These are phyloP conservation scores for Eucalyptus cloeziana DNA, from an alignment of 345 rosid species.

Conservation along the genomic window DNA sequence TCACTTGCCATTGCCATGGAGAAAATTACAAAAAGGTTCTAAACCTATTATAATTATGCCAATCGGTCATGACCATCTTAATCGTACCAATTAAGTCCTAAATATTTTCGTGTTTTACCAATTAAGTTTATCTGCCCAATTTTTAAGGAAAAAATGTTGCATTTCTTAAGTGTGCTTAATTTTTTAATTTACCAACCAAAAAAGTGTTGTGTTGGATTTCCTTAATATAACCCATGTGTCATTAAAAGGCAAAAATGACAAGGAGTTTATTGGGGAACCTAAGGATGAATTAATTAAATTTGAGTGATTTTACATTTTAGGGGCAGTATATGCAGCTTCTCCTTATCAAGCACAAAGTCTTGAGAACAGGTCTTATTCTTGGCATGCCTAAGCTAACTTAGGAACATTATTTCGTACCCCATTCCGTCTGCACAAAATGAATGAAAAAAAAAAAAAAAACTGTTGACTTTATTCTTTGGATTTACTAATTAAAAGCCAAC, in stretches of 20 bases:
- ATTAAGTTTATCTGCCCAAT: accelerated
- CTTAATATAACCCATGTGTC: not conserved
- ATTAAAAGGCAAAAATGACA: not conserved
- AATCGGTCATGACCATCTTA: too few species aligned
- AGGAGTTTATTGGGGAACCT: not conserved
- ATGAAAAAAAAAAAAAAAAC: not conserved
- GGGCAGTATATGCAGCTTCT: not conserved
- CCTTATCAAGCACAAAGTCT: not conserved
- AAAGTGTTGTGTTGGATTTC: not conserved
- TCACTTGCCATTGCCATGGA: too few species aligned
- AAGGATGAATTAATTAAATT: not conserved
- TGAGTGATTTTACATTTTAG: not conserved
- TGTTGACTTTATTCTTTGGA: not conserved
- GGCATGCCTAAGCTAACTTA: not conserved
- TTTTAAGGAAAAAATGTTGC: not conserved
- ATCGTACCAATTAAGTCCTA: accelerated
- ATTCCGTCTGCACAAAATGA: not conserved
- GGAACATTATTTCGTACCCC: not conserved
- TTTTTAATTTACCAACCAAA: not conserved
- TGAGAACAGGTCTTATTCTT: not conserved
- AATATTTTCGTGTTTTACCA: accelerated
- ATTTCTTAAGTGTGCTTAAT: not conserved
- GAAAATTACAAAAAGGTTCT: too few species aligned
- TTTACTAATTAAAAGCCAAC: not conserved
- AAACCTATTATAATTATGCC: accelerated